Base-by-base conservation (phyloP, 805 yeast genomes). In the Zygoascus ofunaensis region DNA sequence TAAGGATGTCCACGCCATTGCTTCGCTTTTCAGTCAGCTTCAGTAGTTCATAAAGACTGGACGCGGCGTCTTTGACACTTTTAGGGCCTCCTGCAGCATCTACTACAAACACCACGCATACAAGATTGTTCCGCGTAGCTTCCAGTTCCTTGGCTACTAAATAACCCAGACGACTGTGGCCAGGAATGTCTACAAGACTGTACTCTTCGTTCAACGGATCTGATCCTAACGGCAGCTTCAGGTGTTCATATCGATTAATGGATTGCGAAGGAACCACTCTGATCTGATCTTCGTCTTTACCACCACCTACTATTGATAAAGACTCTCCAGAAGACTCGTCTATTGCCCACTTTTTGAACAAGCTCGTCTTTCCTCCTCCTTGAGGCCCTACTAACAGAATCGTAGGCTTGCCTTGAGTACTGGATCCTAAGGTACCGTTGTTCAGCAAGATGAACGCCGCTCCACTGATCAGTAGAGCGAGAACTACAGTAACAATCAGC, bases 171-270 rank as follows among this genome's bases (percentile, higher is more conserved):
- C 86, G 87, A 44, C 74, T 65, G 63, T 83, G 87, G n/a, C 97
- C 96, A 2, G 98, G 98, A 49, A 79, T 79, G 56, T 90, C 97
- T 42, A 82, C 71, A 34, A 89, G 60, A 49, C 72, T 76, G 56
- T 66, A 72, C 45, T 55, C 63, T 46, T 61, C 70, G 53, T 57
- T 64, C 7, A 34, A 17, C 2, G 34, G 45, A 5, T 49, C 58
- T 3, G 62, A 58, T 2, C 63, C 63, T 4, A 63, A 56, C 8
- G 76, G 75, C n/a, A 77, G 53, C 40, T 58, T 52, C 42, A 69
- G 62, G 7, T 55, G 50, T 5, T 61, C 65, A 4, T 63, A 61
- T 20, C 56, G 45, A 54, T 68, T 74, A n/a, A 73, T 68, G 42
- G 69, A 74, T 48, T 73, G 75, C 0, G 82, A 74, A 37, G 68